These are phyloP conservation scores for Eruca vesicaria DNA, from an alignment of 441 rosid species.

Conservation along the genomic window DNA sequence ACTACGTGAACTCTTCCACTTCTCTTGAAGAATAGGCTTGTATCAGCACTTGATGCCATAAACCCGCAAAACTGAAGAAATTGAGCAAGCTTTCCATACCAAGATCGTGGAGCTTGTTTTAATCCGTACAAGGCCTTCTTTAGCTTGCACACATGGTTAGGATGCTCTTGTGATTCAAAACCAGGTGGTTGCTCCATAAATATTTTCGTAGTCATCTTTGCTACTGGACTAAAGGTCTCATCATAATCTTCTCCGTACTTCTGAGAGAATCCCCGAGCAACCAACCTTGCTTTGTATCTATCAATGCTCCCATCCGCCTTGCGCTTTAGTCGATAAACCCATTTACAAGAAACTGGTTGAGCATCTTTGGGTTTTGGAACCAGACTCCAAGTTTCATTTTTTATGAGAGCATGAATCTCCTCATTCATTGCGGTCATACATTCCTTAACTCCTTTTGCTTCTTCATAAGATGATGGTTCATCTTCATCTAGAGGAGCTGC, in stretches of 20 bases:
- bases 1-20: not conserved
- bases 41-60: not conserved
- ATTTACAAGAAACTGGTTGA: too few relatives aligned
- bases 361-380: not conserved
- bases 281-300: not conserved
- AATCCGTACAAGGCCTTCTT: not conserved
- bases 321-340: too few relatives aligned
- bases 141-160: not conserved
- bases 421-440: too few relatives aligned
- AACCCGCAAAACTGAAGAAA: not conserved
- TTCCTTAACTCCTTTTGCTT: too few relatives aligned
- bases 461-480: too few relatives aligned
- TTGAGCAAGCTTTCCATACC: not conserved
- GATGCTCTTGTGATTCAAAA: not conserved
- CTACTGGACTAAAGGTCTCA: too few relatives aligned
- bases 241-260: too few relatives aligned
- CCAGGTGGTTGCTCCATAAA: not conserved
- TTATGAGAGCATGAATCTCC: too few relatives aligned
- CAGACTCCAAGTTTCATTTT: too few relatives aligned
- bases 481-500: too few relatives aligned
- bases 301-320: too few relatives aligned
- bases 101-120: not conserved
- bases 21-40: not conserved
- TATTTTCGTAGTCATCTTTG: not conserved
- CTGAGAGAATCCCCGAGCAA: not conserved